These are phyloP conservation scores for Myriosclerotinia curreyana DNA, from an alignment of 2,329 filamentous ascomycete genomes.

Conservation along the genomic window DNA sequence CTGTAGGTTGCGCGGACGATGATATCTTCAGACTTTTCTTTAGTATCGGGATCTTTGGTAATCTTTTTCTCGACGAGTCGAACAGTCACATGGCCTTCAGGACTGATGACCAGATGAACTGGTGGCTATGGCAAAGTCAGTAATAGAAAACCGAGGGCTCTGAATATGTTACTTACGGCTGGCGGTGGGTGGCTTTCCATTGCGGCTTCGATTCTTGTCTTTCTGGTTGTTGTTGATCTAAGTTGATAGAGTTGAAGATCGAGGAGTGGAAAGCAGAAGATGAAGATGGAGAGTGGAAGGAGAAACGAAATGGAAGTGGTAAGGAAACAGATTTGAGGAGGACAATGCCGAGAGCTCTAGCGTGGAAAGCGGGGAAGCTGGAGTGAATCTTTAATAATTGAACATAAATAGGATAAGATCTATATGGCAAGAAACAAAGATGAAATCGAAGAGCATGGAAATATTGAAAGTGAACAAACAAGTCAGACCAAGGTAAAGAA, in stretches of 20 bases:
- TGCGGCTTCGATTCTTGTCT: not conserved
- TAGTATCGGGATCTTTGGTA: not conserved
- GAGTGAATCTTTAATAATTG: not conserved
- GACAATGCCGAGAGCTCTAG: not conserved
- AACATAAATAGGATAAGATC: not conserved
- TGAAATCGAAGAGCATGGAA: too few relatives aligned
- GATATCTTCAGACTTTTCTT: not conserved
- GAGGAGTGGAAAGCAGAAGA: not conserved
- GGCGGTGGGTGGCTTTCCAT: not conserved
- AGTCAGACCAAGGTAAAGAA: not conserved
- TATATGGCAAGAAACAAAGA: not conserved
- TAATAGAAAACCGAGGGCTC: not conserved
- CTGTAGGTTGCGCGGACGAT: conserved; percentile 18
- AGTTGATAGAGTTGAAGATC: not conserved
- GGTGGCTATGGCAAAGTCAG: not conserved
- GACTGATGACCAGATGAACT: not conserved
- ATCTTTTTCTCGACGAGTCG: not conserved
- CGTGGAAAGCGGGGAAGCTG: not conserved
- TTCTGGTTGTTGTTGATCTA: not conserved
- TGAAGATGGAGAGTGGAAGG: not conserved
- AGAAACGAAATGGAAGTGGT: not conserved
- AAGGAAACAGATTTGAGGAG: not conserved
- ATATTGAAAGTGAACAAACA: not conserved
- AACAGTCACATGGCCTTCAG: not conserved
- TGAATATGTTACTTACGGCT: not conserved